Conservation (phyloP, 2,329 filamentous ascomycete species). For the Apiospora kogelbergensis region DNA sequence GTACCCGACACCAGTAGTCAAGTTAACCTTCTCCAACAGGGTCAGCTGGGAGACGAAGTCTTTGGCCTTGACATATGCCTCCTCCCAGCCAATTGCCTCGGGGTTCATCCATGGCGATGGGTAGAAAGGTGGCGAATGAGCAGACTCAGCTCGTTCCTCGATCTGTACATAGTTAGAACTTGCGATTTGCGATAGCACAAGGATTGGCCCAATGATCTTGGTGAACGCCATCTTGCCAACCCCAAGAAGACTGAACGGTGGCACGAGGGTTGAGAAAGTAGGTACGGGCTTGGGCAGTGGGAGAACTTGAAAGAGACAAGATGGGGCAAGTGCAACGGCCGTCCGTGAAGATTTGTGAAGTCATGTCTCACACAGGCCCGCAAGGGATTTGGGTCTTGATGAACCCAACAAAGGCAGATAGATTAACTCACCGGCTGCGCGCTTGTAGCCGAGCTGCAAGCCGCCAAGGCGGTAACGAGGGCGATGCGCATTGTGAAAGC, state of each 20-base stretch:
- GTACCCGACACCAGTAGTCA: constrained; percentile 87
- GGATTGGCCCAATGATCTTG: not conserved
- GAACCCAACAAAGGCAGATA: not conserved
- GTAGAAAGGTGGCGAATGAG: constrained; percentile 50
- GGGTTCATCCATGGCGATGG: constrained; percentile 87
- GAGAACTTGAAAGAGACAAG: not conserved
- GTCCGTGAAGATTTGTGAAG: not conserved
- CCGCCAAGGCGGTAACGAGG: constrained; percentile 11
- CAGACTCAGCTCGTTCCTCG: constrained; percentile 23
- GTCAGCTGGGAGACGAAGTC: constrained; percentile 82
- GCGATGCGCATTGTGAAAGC: not conserved
- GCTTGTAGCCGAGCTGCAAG: constrained; percentile 15
- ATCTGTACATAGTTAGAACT: constrained; percentile 21
- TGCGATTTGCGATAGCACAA: not conserved
- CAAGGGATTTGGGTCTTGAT: not conserved
- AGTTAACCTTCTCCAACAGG: constrained; percentile 85
- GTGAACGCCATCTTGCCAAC: not conserved
- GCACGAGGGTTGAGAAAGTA: not conserved
- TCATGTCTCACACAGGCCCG: not conserved
- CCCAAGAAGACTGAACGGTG: no score
- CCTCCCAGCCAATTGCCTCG: constrained; percentile 68
- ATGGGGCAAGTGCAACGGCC: not conserved
- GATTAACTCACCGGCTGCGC: constrained; percentile 11
- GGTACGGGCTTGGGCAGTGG: not conserved
- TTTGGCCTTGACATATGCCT: constrained; percentile 73